Conservation (phyloP, 1,284 basidiomycete genomes). For the Prillingera fragicola region DNA sequence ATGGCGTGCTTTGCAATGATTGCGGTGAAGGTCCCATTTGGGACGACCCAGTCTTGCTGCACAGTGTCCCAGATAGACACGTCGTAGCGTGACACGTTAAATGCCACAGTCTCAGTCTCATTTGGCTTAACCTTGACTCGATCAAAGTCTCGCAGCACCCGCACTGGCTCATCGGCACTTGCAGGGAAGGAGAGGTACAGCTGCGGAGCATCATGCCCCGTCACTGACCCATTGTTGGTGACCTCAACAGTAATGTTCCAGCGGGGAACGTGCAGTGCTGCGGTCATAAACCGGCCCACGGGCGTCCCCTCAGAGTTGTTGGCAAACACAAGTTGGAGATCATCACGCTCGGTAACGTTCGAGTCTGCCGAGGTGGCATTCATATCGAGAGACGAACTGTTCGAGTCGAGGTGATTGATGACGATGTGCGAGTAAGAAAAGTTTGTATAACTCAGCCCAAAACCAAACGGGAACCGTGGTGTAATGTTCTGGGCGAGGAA, state of each 20-base stretch:
- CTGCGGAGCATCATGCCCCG: slow-evolving; percentile 49
- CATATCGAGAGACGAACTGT: no score
- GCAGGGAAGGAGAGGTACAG: slow-evolving; percentile 47
- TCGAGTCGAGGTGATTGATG: not conserved
- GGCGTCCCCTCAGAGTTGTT: no score
- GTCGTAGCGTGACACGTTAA: slow-evolving; percentile 46
- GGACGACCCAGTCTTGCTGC: slow-evolving; percentile 44
- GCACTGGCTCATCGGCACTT: slow-evolving; percentile 43
- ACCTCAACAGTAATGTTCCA: slow-evolving; percentile 47
- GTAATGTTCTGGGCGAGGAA: slow-evolving; percentile 63
- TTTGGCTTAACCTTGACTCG: slow-evolving; percentile 44
- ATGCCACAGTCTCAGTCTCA: slow-evolving; percentile 31
- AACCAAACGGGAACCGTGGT: slow-evolving; percentile 70
- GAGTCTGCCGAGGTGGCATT: no score
- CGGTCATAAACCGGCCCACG: no score
- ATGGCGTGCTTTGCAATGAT: slow-evolving; percentile 32
- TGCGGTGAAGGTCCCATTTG: slow-evolving; percentile 42
- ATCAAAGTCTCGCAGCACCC: slow-evolving; percentile 42
- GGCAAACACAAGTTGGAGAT: no score
- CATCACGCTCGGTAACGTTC: no score
- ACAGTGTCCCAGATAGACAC: slow-evolving; percentile 48
- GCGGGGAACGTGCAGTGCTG: slow-evolving; percentile 43
- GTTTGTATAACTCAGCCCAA: slow-evolving; percentile 73
- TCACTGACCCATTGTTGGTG: slow-evolving; percentile 48
- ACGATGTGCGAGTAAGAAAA: slow-evolving; percentile 56